A percentile compares a stretch with the other conserved stretches of the same genome.
phyloP scores from a whole-genome alignment of 768 basidiomycete genomes.

The Lyophyllum semitale region DNA sequence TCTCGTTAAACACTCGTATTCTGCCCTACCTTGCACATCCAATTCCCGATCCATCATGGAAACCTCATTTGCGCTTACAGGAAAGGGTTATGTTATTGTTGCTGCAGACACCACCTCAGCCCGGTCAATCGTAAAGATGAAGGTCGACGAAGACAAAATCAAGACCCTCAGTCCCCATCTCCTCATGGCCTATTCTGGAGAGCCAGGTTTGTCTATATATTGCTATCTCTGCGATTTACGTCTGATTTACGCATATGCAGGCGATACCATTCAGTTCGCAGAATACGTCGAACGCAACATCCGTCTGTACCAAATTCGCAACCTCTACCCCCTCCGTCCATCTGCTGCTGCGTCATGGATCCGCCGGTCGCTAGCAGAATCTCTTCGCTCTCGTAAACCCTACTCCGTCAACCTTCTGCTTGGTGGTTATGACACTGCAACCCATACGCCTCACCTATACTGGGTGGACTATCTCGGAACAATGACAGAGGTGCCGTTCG shows the following conservation, averaged over 20 bases:
- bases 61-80: slow-evolving; percentile 86
- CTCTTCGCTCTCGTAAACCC: slow-evolving; percentile 82
- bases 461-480: slow-evolving; percentile 98
- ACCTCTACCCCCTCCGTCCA: slow-evolving; percentile 87
- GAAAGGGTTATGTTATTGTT: slow-evolving; percentile 91
- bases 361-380: slow-evolving; percentile 85
- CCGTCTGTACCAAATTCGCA: slow-evolving; percentile 93
- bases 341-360: slow-evolving; percentile 95
- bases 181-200: slow-evolving; percentile 93
- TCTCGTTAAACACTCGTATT: slow-evolving; percentile 5
- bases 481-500: slow-evolving; percentile 85
- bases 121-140: slow-evolving; percentile 97
- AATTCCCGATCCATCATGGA: slow-evolving; percentile 58
- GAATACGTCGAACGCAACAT: slow-evolving; percentile 97
- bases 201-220: slow-evolving; percentile 63
- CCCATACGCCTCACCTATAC: slow-evolving; percentile 75
- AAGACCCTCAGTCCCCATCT: slow-evolving; percentile 88
- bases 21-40: slow-evolving; percentile 21
- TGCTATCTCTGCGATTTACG: slow-evolving; percentile 1
- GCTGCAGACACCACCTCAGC: slow-evolving; percentile 90
- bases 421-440: slow-evolving; percentile 87
- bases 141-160: slow-evolving; percentile 95
- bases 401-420: slow-evolving; percentile 93
- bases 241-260: slow-evolving; percentile 36
- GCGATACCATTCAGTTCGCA: slow-evolving; percentile 95